Evolutionary conservation across 768 basidiomycete species (phyloP), one percentile per base, ranked within the genome.

Genomic region (Amanita molliuscula): DNA sequence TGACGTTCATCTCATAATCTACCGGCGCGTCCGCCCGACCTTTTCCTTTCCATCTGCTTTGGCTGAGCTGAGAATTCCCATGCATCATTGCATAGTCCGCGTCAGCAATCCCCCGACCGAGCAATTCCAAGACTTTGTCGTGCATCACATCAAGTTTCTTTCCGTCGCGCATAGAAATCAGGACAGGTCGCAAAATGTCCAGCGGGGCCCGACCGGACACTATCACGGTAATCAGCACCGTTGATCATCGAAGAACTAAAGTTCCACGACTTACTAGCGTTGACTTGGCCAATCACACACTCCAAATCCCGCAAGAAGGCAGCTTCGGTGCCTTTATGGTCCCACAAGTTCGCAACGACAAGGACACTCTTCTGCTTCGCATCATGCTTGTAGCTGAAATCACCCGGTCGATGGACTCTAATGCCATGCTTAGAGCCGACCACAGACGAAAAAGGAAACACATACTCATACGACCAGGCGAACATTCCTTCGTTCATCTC

Each of bases 341-440:
- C 58, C 77, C 78, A 79, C 48, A 86, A 57, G 44, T 70, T 69
- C 7, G 82, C 72, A n/a, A 79, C 72, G 23, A 85, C 63, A 18
- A 88, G 66, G 36, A 67, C 70, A 47, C 67, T 74, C 44, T 62
- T 71, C 42, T 78, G 79, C 59, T 77, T 76, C 4, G 87, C 82
- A 59, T 88, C 84, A 56, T 85, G 81, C 54, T 84, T 87, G 68
- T 89, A 89, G 62, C 81, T 86, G 59, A 88, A 87, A 63, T 89
- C 86, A 0, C 77, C 74, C 0, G 84, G 84, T 41, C 77, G 72
- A 34, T 70, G 65, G 11, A 73, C 70, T 60, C 87, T 87, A 33
- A 33, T 10, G n/a, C 4, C 25, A 31, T 3, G 20, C 9, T 29
- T 23, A 29, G 10, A 49, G 23, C 31, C 1, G 10, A 8, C 31